Evolutionary conservation across 225 moss, liverwort and hornwort species (phyloP).

Genomic region (Ulota crispa): DNA sequence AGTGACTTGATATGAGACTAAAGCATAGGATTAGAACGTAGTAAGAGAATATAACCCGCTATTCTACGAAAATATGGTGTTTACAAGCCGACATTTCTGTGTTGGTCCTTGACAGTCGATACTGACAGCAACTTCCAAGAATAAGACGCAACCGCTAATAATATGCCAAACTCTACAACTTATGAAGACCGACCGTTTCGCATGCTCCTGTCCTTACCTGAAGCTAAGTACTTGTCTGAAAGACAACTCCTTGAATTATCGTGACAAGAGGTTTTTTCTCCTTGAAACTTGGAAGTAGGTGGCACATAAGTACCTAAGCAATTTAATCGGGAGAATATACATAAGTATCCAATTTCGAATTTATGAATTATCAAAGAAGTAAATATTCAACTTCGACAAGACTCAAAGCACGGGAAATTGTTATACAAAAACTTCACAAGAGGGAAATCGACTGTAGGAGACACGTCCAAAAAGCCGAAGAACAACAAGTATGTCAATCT

Average conservation of each 20-base stretch:
- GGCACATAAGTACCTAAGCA: slow-evolving; percentile 80
- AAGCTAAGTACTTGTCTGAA: slow-evolving; percentile 73
- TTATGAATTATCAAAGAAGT: not conserved
- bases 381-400: slow-evolving; percentile 6
- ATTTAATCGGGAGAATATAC: not conserved
- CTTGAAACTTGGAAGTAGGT: slow-evolving; percentile 56
- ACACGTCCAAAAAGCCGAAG: not conserved
- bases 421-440: slow-evolving; percentile 4
- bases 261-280: slow-evolving; percentile 62
- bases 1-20: slow-evolving; percentile 7
- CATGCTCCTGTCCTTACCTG: slow-evolving; percentile 49
- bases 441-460: not conserved
- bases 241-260: slow-evolving; percentile 55
- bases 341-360: slow-evolving; percentile 9
- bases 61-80: slow-evolving; percentile 2
- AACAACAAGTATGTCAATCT: slow-evolving; percentile 10
- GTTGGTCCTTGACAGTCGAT: slow-evolving; percentile 1
- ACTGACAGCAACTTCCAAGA: slow-evolving; percentile 2
- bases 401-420: slow-evolving; percentile 4
- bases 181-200: not conserved
- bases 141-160: slow-evolving; percentile 1
- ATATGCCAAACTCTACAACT: not conserved
- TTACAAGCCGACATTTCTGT: not conserved
- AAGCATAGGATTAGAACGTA: slow-evolving; percentile 7
- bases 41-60: not conserved